A percentile compares a stretch with the other conserved stretches of the same genome.
Conservation (phyloP, 345 rosid species). For the Dipteronia dyeriana region DNA sequence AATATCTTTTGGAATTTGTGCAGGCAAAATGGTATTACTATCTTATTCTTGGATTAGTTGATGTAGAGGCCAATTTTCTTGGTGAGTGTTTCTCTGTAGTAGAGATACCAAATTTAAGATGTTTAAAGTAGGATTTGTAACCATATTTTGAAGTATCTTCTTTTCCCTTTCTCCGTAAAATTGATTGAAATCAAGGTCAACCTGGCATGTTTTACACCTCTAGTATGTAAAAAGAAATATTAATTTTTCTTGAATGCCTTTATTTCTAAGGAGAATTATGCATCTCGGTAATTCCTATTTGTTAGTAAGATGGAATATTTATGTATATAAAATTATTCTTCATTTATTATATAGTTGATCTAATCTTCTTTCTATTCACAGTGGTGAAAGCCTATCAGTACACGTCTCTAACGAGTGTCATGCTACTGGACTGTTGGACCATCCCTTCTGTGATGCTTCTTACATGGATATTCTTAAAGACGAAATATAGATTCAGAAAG, state of each 20-base stretch:
- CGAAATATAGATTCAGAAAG: slow-evolving; percentile 79
- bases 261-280: background rate
- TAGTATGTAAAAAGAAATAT: background rate
- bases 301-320: background rate
- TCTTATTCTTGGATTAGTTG: slow-evolving; percentile 67
- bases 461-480: slow-evolving; percentile 72
- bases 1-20: slow-evolving; percentile 30
- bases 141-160: too few species aligned
- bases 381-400: slow-evolving; percentile 94
- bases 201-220: background rate
- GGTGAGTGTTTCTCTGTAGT: slow-evolving; percentile 48
- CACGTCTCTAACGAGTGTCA: slow-evolving; percentile 85
- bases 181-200: background rate
- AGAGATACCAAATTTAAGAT: background rate
- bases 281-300: background rate
- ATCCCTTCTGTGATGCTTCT: slow-evolving; percentile 87
- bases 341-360: slow-evolving; percentile 11
- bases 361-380: slow-evolving; percentile 32
- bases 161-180: background rate
- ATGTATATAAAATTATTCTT: background rate
- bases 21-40: slow-evolving; percentile 93
- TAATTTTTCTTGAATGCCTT: background rate
- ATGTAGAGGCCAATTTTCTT: slow-evolving; percentile 88
- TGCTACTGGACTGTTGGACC: slow-evolving; percentile 95
- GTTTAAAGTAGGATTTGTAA: background rate